phyloP scores from a whole-genome alignment of 2,329 filamentous ascomycete species.

The Macrophomina pseudophaseolina region DNA sequence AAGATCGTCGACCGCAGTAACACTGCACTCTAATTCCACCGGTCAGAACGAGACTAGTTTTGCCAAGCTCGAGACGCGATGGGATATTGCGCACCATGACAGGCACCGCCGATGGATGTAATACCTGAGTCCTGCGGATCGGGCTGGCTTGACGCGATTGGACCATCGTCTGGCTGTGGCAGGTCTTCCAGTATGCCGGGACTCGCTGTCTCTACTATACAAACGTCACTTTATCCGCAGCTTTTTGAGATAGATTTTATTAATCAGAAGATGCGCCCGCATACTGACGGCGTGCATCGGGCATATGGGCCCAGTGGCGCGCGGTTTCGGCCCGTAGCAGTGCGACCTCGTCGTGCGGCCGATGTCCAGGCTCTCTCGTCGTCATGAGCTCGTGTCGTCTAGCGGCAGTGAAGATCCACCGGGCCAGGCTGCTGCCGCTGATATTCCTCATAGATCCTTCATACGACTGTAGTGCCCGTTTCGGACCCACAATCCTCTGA shows the following conservation, averaged over 20 bases:
- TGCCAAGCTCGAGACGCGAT: conserved; percentile 10
- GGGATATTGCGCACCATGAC: conserved; percentile 18
- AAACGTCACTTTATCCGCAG: conserved; percentile 13
- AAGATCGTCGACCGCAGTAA: conserved; percentile 17
- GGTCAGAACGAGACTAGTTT: background rate
- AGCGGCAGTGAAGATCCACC: conserved; percentile 8
- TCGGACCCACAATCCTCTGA: conserved; percentile 15
- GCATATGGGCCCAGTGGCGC: conserved; percentile 7
- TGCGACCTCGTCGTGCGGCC: conserved; percentile 14
- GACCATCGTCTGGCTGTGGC: background rate
- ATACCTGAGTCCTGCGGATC: conserved; percentile 6
- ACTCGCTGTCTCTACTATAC: conserved; percentile 4
- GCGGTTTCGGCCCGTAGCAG: conserved; percentile 18
- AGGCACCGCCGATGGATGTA: conserved; percentile 18
- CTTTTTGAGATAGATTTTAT: conserved; percentile 17
- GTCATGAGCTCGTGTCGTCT: conserved; percentile 6
- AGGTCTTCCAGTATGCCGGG: conserved; percentile 6
- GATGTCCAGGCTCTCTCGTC: background rate
- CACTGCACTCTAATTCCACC: conserved; percentile 16
- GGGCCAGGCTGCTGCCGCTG: background rate
- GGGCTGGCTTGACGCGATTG: conserved; percentile 12
- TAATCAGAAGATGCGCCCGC: conserved; percentile 20
- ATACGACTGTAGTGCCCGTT: conserved; percentile 10
- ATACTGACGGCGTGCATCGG: conserved; percentile 17
- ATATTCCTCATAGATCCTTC: conserved; percentile 8